These are phyloP conservation scores for Adiantum capillusveneris DNA, from an alignment of 75 land plant species.

Conservation along the genomic window DNA sequence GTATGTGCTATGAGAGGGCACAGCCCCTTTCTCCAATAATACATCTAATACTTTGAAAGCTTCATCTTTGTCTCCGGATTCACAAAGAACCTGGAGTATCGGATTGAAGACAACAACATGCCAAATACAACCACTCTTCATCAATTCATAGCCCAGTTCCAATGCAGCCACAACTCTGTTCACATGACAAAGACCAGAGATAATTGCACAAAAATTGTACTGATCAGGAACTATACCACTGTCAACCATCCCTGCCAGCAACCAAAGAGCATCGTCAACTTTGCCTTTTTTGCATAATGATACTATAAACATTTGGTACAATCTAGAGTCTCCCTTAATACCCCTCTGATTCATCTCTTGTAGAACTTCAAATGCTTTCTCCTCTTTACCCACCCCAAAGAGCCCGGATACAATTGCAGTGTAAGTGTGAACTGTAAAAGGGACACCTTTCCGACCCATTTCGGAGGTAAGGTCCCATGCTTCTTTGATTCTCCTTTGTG, in stretches of 20 bases:
- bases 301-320: constrained; percentile 50
- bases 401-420: constrained; percentile 50
- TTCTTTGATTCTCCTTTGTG: constrained; percentile 32
- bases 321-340: constrained; percentile 37
- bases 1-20: constrained; percentile 55
- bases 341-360: constrained; percentile 29
- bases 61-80: constrained; percentile 39
- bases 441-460: constrained; percentile 35
- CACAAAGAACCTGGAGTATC: constrained; percentile 55
- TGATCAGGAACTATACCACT: constrained; percentile 55
- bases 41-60: constrained; percentile 44
- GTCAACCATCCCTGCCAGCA: constrained; percentile 39
- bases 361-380: constrained; percentile 38
- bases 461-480: constrained; percentile 24
- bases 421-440: constrained; percentile 32
- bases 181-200: constrained; percentile 38
- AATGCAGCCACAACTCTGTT: constrained; percentile 51
- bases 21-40: constrained; percentile 32
- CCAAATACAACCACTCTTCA: constrained; percentile 23
- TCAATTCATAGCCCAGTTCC: constrained; percentile 25
- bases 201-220: constrained; percentile 48
- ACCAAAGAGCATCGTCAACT: constrained; percentile 33
- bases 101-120: constrained; percentile 49
- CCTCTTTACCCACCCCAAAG: constrained; percentile 18
- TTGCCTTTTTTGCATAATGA: constrained; percentile 50